Evolutionary conservation across 2,329 filamentous ascomycete genomes (phyloP).

Genomic region (Thielaviopsis populi): DNA sequence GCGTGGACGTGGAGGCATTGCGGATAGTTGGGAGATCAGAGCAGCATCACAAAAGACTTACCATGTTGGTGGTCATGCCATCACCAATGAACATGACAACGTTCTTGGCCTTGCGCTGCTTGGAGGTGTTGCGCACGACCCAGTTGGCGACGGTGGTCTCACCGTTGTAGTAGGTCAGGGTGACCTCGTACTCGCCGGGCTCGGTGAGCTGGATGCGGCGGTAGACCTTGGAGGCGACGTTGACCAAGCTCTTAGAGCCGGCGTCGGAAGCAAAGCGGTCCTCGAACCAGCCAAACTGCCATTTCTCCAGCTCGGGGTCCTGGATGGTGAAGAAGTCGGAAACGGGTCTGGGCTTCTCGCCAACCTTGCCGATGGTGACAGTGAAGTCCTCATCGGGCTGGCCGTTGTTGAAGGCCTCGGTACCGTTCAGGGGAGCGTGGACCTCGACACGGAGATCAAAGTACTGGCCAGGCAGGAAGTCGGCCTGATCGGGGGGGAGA

Average conservation of each 20-base stretch:
- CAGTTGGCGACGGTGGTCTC: slow-evolving; percentile 60
- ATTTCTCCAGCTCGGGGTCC: slow-evolving; percentile 61
- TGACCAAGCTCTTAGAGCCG: slow-evolving; percentile 54
- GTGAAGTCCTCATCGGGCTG: slow-evolving; percentile 61
- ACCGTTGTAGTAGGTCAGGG: slow-evolving; percentile 58
- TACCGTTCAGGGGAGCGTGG: slow-evolving; percentile 67
- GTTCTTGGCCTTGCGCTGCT: slow-evolving; percentile 65
- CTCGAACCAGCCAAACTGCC: slow-evolving; percentile 76
- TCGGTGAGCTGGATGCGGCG: slow-evolving; percentile 60
- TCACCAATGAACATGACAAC: slow-evolving; percentile 71
- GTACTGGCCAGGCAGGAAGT: slow-evolving; percentile 70
- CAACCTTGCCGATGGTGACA: slow-evolving; percentile 56
- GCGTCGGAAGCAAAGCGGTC: slow-evolving; percentile 66
- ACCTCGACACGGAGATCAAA: slow-evolving; percentile 76
- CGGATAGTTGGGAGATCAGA: too few relatives aligned
- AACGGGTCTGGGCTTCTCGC: slow-evolving; percentile 36
- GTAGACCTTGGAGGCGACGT: slow-evolving; percentile 67
- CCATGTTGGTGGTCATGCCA: slow-evolving; percentile 60
- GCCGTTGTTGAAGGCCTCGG: slow-evolving; percentile 55
- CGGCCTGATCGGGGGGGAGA: slow-evolving; percentile 49
- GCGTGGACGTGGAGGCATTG: neutral
- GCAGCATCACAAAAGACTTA: slow-evolving; percentile 19
- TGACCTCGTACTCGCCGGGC: slow-evolving; percentile 65
- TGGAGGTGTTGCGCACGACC: slow-evolving; percentile 56
- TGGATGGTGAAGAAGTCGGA: slow-evolving; percentile 52